Base-by-base conservation (phyloP, 2,329 filamentous ascomycete species). In the Coleophoma cylindrospora region DNA sequence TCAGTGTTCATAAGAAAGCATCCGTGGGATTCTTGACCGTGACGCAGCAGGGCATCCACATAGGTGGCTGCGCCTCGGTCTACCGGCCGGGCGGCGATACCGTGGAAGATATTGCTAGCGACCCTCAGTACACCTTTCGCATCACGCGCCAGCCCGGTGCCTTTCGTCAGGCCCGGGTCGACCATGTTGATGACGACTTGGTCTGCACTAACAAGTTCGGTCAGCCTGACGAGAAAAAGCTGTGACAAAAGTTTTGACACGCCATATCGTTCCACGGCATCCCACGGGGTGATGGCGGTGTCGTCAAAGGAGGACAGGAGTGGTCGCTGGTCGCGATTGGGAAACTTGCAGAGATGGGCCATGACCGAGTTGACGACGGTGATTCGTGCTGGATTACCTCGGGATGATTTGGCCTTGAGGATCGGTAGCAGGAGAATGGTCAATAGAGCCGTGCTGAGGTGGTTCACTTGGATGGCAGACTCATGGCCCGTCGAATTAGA, bases 21-120 rank as follows among this genome's bases (percentile, higher is more conserved):
- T 0, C 75, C 76, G 57, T 81, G 77, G 0, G 71, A 72, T 56
- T 78, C 74, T 40, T 66, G 67, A 0, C 75, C 76, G 48, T 78
- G 69, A 0, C 65, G 61, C 1, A 72, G 62, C 0, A 61, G 63
- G 0, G 75, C 75, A 57, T 80, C 71, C 1, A 79, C 49, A 56
- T 74, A 77, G 0, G 68, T 72, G 40, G 68, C 70, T 0, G 74
- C 75, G 3, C 72, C 77, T 5, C 67, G 64, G 3, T 64, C 59
- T 14, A 66, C 33, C 4, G 57, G 61, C 17, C 71, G 62, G 0
- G 57, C 71, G 1, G 59, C 54, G 5, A 68, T 3, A 1, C 44
- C 47, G 33, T 62, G 59, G 22, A 63, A 58, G 1, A 59, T 21
- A n/a, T 56, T 56, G 34, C 57, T 21, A 0, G 64, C 12, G 1